Base-by-base conservation (phyloP, 148 eudicot species). In the Drosera capensis region DNA sequence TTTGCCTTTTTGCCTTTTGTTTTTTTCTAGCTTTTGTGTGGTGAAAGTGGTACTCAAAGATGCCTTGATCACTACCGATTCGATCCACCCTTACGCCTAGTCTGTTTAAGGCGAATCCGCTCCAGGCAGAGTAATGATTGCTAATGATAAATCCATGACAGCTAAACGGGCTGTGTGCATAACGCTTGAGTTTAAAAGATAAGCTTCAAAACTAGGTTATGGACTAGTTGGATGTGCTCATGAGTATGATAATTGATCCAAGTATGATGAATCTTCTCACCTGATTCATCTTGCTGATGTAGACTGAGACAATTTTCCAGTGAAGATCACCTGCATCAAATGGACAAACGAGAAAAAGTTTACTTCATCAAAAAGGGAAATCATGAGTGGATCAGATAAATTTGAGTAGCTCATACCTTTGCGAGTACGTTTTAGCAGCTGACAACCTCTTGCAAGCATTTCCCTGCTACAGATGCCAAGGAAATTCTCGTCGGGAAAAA, bases 291-390 rank as follows among this genome's bases (percentile, higher is more conserved):
- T 60, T 53, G 62, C 80, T 84, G 55, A 90, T 71, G 51, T 90
- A 90, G 37, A 90, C 93, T n/a, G 95, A 90, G 40, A 90, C 93
- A 38, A 80, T 57, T 57, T 90, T 90, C 97, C 93, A 84, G 54
- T 90, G 97, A 49, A 90, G 87, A 63, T 90, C 97, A 38, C 93
- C 97, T 90, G 73, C 69, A 59, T 18, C 23, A 21, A 20, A 4
- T 34, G 14, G 13, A 9, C 14, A 34, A 2, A 34, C 2, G 38
- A 34, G 38, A 34, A n/a, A n/a, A n/a, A n/a, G n/a, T n/a, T 11
- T 11, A 34, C 13, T 2, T 5, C 38, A 34, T 34, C 41, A 48
- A 16, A 39, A 48, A 13, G 49, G 2, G 25, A 51, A 7, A 20
- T 0, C 15, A 31, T 20, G 20, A 20, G 23, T 21, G 25, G 40